Percentiles rank a stretch among this genome's conserved stretches.
These are phyloP conservation scores for Corrigiola litoralis DNA, from an alignment of 179 eudicot genomes.

Conservation along the genomic window DNA sequence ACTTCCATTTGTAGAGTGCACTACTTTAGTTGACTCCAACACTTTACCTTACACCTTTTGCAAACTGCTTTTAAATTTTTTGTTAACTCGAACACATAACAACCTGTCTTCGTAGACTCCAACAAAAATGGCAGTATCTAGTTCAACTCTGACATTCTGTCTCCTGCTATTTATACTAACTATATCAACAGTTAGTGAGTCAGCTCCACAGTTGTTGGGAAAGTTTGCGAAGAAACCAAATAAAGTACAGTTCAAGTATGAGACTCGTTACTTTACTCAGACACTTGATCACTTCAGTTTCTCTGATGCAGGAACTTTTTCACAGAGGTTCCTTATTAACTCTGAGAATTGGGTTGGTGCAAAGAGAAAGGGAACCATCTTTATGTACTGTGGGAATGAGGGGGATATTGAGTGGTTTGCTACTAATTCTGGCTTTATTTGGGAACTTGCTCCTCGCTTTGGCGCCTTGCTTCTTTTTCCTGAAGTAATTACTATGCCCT, in stretches of 20 bases:
- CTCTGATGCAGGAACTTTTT: conserved; percentile 44
- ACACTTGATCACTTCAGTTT: conserved; percentile 77
- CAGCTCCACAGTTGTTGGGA: conserved; percentile 39
- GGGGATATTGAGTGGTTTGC: conserved; percentile 93
- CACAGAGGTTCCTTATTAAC: conserved; percentile 60
- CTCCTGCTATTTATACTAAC: conserved; percentile 14
- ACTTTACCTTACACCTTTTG: too few species aligned
- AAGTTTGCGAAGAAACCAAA: conserved; percentile 28
- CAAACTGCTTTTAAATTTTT: too few species aligned
- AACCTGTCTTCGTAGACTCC: too few species aligned
- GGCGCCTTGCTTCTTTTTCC: conserved; percentile 78
- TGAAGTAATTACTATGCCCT: conserved; percentile 37
- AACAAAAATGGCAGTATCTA: conserved; percentile 1
- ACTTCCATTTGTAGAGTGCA: too few species aligned
- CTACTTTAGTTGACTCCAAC: too few species aligned
- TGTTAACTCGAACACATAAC: too few species aligned
- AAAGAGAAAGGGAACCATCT: conserved; percentile 43
- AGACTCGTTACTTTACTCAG: conserved; percentile 53
- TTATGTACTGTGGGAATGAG: conserved; percentile 83
- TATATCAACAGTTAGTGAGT: neutral
- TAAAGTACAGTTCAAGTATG: conserved; percentile 35
- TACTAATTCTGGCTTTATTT: conserved; percentile 62
- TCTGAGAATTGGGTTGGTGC: conserved; percentile 61
- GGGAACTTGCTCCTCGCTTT: conserved; percentile 79
- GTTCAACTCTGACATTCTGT: neutral